Percentiles rank a stretch among this genome's conserved stretches.
Conservation (phyloP, 129 eudicot genomes). For the Centaurea solstitialis region DNA sequence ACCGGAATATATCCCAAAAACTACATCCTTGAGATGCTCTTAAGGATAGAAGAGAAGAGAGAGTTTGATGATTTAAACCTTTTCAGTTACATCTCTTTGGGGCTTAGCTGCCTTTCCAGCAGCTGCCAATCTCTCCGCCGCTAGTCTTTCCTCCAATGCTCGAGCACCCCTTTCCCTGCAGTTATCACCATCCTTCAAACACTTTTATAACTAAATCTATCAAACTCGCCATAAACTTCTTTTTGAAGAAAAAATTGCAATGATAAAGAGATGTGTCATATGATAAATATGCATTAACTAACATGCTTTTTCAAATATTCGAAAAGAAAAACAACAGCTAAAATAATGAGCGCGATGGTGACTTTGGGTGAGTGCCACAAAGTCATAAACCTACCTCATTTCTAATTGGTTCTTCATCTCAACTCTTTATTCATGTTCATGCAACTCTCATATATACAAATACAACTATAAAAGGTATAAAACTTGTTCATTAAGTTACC, state of each 20-base stretch:
- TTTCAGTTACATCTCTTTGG: constrained; percentile 52
- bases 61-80: constrained; percentile 40
- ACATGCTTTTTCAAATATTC: not conserved
- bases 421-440: not conserved
- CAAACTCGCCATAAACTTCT: not conserved
- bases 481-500: constrained; percentile 42
- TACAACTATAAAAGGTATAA: not conserved
- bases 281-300: not conserved
- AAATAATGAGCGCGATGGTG: not conserved
- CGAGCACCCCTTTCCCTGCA: constrained; percentile 91
- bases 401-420: not conserved
- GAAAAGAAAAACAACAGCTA: not conserved
- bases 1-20: not conserved
- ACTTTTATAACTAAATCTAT: not conserved
- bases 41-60: not conserved
- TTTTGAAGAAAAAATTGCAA: not conserved
- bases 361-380: not conserved
- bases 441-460: not conserved
- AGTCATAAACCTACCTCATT: too few relatives aligned
- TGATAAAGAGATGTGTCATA: not conserved
- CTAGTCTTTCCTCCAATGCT: constrained; percentile 88
- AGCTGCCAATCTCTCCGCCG: constrained; percentile 64
- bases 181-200: constrained; percentile 7
- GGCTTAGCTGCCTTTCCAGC: constrained; percentile 39
- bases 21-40: not conserved